Conservation (phyloP, 2,329 filamentous ascomycete genomes). For the Zasmidium angulare region DNA sequence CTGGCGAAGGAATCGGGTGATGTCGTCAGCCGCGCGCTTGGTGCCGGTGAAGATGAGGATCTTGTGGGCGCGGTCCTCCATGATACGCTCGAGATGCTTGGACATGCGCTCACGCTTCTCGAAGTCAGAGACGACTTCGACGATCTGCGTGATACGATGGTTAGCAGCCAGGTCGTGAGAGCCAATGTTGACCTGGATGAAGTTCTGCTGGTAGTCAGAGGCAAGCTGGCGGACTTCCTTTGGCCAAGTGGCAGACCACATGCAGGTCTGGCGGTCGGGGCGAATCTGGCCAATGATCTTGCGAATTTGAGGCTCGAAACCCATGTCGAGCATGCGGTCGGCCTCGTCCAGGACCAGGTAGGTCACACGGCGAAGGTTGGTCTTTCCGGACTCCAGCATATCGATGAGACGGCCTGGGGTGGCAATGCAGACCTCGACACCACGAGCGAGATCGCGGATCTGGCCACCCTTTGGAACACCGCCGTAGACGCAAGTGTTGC, state of each 20-base stretch:
- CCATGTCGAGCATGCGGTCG: conserved; percentile 99
- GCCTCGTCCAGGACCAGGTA: conserved; percentile 98
- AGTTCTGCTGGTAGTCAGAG: conserved; percentile 86
- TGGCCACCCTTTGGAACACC: conserved; percentile 98
- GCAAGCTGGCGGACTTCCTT: conserved; percentile 95
- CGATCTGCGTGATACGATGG: conserved; percentile 95
- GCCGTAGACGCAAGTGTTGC: conserved; percentile 98
- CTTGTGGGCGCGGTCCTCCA: conserved; percentile 96
- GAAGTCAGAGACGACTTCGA: conserved; percentile 92
- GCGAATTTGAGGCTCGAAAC: conserved; percentile 98
- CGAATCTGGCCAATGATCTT: conserved; percentile 98
- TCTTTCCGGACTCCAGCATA: conserved; percentile 97
- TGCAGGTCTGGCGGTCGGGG: conserved; percentile 96
- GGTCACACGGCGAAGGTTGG: conserved; percentile 94
- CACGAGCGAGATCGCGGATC: conserved; percentile 89
- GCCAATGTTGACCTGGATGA: conserved; percentile 98
- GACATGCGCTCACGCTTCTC: conserved; percentile 98
- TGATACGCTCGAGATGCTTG: conserved; percentile 95
- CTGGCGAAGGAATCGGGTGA: conserved; percentile 94
- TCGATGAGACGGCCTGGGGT: conserved; percentile 97
- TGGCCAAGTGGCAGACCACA: conserved; percentile 99
- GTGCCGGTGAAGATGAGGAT: conserved; percentile 84
- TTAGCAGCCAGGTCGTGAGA: conserved; percentile 95
- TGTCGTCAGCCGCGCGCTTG: conserved; percentile 94
- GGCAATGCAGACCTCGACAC: conserved; percentile 97